Evolutionary conservation across 202 grass and related monocot genomes (phyloP).

Genomic region (Carex arenaria): DNA sequence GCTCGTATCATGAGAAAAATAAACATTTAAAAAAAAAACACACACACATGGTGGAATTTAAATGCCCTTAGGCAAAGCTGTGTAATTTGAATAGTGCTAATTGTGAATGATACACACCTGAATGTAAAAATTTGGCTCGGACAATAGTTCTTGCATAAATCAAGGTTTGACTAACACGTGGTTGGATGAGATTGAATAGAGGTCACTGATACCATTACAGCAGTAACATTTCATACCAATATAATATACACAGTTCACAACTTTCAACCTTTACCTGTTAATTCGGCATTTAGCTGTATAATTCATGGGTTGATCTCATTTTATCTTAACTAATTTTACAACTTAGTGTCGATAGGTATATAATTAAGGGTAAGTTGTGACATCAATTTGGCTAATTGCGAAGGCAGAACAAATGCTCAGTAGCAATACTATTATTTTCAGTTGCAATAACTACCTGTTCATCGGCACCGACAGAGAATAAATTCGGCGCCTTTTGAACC

Average conservation of each 20-base stretch:
- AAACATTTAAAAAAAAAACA: not conserved
- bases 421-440: not conserved
- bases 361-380: not conserved
- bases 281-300: not conserved
- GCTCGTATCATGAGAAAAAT: constrained; percentile 18
- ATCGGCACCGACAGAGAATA: constrained; percentile 73
- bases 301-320: not conserved
- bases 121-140: not conserved
- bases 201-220: not conserved
- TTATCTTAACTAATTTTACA: not conserved
- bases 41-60: no score
- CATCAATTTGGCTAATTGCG: not conserved
- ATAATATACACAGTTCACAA: not conserved
- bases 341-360: not conserved
- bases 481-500: constrained; percentile 42
- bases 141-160: not conserved
- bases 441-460: constrained; percentile 23
- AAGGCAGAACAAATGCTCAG: not conserved
- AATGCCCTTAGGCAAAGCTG: not conserved
- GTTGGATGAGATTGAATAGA: not conserved
- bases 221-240: not conserved
- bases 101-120: not conserved
- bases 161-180: not conserved
- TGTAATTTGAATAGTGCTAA: not conserved
- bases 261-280: not conserved